Evolutionary conservation across 495 filamentous ascomycete species (phyloP).

Genomic region (Talaromyces wortmannii): DNA sequence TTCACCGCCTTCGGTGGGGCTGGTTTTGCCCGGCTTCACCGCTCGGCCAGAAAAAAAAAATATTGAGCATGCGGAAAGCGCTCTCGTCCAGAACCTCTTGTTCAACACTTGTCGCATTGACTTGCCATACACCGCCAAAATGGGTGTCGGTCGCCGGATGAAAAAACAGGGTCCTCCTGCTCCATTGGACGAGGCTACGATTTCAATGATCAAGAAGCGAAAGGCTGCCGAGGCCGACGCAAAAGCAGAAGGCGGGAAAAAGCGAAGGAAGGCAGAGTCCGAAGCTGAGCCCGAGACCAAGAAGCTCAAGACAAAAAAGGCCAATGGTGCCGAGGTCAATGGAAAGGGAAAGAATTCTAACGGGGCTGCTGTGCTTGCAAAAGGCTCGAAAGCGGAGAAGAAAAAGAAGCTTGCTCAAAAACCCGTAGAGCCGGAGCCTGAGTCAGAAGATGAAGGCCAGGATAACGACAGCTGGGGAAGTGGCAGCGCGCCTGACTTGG

Average conservation of each 20-base stretch:
- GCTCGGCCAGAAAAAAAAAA: conserved; percentile 4
- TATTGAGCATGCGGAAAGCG: background rate
- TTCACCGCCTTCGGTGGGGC: conserved; percentile 26
- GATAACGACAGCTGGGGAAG: conserved; percentile 27
- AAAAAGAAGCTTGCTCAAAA: conserved; percentile 26
- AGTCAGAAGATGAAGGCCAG: conserved; percentile 29
- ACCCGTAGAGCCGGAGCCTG: conserved; percentile 20
- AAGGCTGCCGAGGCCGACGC: conserved; percentile 55
- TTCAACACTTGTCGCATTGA: conserved; percentile 4
- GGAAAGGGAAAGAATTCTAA: conserved; percentile 18
- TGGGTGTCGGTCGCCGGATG: conserved; percentile 89
- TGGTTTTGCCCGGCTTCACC: conserved; percentile 2
- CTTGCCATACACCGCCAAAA: conserved; percentile 35
- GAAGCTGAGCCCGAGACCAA: conserved; percentile 33
- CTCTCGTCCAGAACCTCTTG: background rate
- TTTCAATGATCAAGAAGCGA: conserved; percentile 66
- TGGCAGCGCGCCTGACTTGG: conserved; percentile 17
- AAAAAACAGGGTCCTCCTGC: conserved; percentile 88
- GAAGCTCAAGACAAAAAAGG: conserved; percentile 31
- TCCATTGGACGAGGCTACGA: conserved; percentile 72
- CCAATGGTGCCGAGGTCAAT: conserved; percentile 23
- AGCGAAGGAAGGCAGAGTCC: conserved; percentile 51
- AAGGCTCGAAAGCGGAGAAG: conserved; percentile 15
- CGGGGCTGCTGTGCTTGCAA: conserved; percentile 6
- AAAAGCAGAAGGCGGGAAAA: conserved; percentile 51